Conservation (phyloP, 2,329 filamentous ascomycete species). For the Ophiocordyceps camponoti-saundersi region DNA sequence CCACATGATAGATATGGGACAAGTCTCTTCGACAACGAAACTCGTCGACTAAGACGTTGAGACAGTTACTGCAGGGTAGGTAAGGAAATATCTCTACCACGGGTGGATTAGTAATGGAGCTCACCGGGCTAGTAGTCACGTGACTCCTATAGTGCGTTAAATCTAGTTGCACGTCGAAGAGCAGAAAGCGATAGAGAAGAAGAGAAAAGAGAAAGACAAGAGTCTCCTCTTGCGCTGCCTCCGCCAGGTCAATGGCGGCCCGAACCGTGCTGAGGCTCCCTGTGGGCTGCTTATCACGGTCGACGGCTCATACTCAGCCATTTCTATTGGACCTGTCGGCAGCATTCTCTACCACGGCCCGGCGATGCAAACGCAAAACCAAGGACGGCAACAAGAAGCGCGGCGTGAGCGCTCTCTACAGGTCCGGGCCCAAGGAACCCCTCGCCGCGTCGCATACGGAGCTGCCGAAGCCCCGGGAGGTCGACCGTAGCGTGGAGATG, state of each 20-base stretch:
- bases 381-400: conserved; percentile 67
- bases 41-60: too few relatives aligned
- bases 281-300: conserved; percentile 7
- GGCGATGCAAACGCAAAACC: conserved; percentile 28
- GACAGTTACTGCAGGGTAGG: too few relatives aligned
- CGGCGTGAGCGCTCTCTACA: conserved; percentile 65
- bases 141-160: not conserved
- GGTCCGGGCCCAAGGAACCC: conserved; percentile 58
- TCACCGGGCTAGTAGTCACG: not conserved
- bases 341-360: conserved; percentile 37
- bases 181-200: not conserved
- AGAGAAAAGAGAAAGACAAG: not conserved
- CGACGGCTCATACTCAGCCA: conserved; percentile 1
- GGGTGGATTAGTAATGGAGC: not conserved
- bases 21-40: too few relatives aligned
- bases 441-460: conserved; percentile 56
- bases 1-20: too few relatives aligned
- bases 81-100: too few relatives aligned
- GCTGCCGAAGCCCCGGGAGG: conserved; percentile 53
- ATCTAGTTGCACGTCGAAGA: not conserved
- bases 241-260: conserved; percentile 11
- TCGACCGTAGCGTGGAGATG: conserved; percentile 37
- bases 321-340: conserved; percentile 5
- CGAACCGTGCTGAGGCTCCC: conserved; percentile 11
- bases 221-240: not conserved